A percentile compares a stretch with the other conserved stretches of the same genome.
Evolutionary conservation across 345 rosid species (phyloP).

Genomic region (Salix viminalis): DNA sequence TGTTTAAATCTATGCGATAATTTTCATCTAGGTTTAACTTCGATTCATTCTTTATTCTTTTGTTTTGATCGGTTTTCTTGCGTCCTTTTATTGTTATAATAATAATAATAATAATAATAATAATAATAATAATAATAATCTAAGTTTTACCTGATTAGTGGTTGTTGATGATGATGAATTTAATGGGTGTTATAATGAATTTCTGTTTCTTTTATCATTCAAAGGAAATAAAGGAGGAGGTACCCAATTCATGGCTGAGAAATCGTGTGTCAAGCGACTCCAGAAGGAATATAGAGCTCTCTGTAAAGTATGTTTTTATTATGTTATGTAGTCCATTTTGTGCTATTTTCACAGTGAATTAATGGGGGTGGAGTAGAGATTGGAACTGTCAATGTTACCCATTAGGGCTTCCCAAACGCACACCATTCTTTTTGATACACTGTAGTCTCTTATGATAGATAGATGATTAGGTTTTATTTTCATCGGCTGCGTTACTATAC

Average conservation of each 20-base stretch:
- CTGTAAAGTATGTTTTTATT: conserved; percentile 58
- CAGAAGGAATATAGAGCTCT: conserved; percentile 97
- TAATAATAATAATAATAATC: not conserved
- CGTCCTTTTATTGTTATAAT: too few species aligned
- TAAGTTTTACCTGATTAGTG: too few species aligned
- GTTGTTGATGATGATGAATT: not conserved
- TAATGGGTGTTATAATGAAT: too few species aligned
- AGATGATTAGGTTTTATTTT: not conserved
- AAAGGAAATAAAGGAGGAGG: not conserved
- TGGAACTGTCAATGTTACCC: not conserved
- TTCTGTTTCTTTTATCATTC: too few species aligned
- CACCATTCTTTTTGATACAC: not conserved
- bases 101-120: too few species aligned
- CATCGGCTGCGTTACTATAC: not conserved
- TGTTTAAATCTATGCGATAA: not conserved
- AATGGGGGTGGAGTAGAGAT: not conserved
- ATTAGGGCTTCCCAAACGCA: not conserved
- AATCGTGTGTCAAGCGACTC: conserved; percentile 84
- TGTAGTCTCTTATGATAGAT: not conserved
- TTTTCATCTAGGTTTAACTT: not conserved
- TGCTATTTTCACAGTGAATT: not conserved
- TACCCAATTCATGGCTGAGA: conserved; percentile 66
- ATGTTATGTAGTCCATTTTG: not conserved
- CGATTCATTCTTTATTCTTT: not conserved
- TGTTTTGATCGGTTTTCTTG: too few species aligned